These are phyloP conservation scores for Phytopythium helicoides DNA, from an alignment of 352 stramenopile species.

Conservation along the genomic window DNA sequence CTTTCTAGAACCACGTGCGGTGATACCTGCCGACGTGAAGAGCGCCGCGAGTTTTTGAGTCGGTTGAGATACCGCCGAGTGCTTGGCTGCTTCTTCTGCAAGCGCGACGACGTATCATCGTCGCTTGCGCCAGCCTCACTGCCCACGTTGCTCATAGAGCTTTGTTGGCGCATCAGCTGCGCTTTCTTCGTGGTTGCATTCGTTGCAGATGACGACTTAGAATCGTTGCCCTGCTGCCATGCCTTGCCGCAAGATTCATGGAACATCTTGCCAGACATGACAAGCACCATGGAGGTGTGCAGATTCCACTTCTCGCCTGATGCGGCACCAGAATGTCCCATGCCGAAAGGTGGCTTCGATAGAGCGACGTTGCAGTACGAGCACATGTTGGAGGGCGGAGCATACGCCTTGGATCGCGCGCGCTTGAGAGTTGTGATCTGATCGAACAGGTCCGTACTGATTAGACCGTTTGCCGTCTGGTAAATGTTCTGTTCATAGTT, in stretches of 20 bases:
- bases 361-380: conserved; percentile 80
- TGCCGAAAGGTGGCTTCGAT: conserved; percentile 82
- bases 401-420: conserved; percentile 69
- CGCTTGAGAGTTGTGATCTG: conserved; percentile 82
- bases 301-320: conserved; percentile 82
- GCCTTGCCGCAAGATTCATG: conserved; percentile 86
- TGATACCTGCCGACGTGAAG: conserved; percentile 56
- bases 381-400: conserved; percentile 69
- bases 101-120: conserved; percentile 47
- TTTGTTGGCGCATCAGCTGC: conserved; percentile 32
- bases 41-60: conserved; percentile 70
- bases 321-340: conserved; percentile 61
- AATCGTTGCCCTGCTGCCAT: conserved; percentile 79
- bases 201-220: conserved; percentile 36
- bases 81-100: conserved; percentile 77
- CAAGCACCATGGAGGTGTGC: conserved; percentile 80
- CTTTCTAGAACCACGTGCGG: conserved; percentile 78
- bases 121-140: conserved; percentile 28
- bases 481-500: conserved; percentile 91
- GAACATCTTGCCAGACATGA: conserved; percentile 77
- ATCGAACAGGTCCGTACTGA: conserved; percentile 82
- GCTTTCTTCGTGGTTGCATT: conserved; percentile 18
- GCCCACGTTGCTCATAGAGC: conserved; percentile 33
- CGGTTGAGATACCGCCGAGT: conserved; percentile 77
- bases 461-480: conserved; percentile 80